These are phyloP conservation scores for Scheffersomyces amazonensis DNA, from an alignment of 805 yeast species.

Conservation along the genomic window DNA sequence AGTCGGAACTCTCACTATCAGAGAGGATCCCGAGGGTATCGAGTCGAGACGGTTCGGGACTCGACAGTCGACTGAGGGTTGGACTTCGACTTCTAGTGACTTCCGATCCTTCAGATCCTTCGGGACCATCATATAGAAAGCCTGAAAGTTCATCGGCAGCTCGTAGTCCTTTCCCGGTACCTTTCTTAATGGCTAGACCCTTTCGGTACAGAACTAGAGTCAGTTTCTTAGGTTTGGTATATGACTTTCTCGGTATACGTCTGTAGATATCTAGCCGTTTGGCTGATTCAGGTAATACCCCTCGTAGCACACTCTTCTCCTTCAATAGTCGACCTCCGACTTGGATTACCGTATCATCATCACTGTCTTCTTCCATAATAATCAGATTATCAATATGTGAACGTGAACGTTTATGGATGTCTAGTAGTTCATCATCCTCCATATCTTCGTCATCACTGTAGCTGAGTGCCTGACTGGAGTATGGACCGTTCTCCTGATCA, in stretches of 20 bases:
- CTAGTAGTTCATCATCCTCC: slow-evolving; percentile 1
- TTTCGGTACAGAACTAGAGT: slow-evolving; percentile 20
- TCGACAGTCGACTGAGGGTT: neutral
- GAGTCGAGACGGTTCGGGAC: neutral
- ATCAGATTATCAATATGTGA: neutral
- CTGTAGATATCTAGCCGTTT: slow-evolving; percentile 26
- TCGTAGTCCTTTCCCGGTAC: neutral
- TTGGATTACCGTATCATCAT: slow-evolving; percentile 11
- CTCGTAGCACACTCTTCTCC: slow-evolving; percentile 29
- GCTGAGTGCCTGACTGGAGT: slow-evolving; percentile 1
- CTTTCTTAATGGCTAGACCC: slow-evolving; percentile 36
- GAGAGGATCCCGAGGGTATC: neutral
- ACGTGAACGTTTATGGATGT: neutral
- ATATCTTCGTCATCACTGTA: neutral
- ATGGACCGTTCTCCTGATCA: slow-evolving; percentile 8
- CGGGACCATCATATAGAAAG: neutral
- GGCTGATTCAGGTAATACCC: slow-evolving; percentile 40
- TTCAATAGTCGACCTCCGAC: slow-evolving; percentile 24
- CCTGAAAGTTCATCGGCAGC: neutral
- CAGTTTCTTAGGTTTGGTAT: slow-evolving; percentile 1
- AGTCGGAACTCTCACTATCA: neutral
- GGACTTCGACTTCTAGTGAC: neutral
- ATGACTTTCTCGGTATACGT: neutral
- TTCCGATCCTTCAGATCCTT: neutral
- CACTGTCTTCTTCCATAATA: slow-evolving; percentile 1